Conservation (phyloP, 2,329 filamentous ascomycete genomes). For the Epichloe coenophiala region DNA sequence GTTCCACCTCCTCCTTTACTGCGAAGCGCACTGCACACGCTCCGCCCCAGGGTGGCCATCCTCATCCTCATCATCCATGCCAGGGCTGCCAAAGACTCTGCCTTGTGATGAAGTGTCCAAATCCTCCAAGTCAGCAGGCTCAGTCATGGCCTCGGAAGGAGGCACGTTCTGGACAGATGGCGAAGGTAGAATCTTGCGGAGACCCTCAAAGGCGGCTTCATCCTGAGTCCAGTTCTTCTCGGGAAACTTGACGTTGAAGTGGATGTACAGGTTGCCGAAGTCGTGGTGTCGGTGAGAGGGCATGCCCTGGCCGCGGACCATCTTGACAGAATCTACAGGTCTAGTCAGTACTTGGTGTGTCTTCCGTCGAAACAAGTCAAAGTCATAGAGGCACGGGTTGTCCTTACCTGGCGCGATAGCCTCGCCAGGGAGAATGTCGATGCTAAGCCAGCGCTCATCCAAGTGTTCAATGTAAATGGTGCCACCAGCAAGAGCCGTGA, state of each 20-base stretch:
- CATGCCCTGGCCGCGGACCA: slow-evolving; percentile 95
- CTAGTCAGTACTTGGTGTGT: neutral
- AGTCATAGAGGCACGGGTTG: neutral
- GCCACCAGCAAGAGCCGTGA: slow-evolving; percentile 87
- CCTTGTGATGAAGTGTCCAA: slow-evolving; percentile 55
- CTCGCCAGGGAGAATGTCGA: slow-evolving; percentile 87
- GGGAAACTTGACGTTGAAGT: slow-evolving; percentile 96
- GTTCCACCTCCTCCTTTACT: slow-evolving; percentile 42
- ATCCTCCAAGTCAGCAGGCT: slow-evolving; percentile 77
- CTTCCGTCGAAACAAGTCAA: neutral
- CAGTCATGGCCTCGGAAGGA: slow-evolving; percentile 77
- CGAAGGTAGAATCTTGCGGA: slow-evolving; percentile 75
- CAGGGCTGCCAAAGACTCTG: slow-evolving; percentile 52
- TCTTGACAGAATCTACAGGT: slow-evolving; percentile 69
- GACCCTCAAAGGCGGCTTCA: slow-evolving; percentile 57
- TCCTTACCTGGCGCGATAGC: slow-evolving; percentile 78
- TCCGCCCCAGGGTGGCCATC: slow-evolving; percentile 65
- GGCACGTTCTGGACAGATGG: slow-evolving; percentile 49
- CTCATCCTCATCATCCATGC: slow-evolving; percentile 59
- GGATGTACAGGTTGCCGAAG: slow-evolving; percentile 89
- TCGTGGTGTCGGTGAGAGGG: slow-evolving; percentile 92
- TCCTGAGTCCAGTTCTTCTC: slow-evolving; percentile 57
- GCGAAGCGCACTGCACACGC: slow-evolving; percentile 75
- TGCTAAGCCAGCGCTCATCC: slow-evolving; percentile 89
- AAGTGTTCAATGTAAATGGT: slow-evolving; percentile 89